Base-by-base conservation (phyloP, 805 yeast species). In the Yamadazyma paraphyllophila region DNA sequence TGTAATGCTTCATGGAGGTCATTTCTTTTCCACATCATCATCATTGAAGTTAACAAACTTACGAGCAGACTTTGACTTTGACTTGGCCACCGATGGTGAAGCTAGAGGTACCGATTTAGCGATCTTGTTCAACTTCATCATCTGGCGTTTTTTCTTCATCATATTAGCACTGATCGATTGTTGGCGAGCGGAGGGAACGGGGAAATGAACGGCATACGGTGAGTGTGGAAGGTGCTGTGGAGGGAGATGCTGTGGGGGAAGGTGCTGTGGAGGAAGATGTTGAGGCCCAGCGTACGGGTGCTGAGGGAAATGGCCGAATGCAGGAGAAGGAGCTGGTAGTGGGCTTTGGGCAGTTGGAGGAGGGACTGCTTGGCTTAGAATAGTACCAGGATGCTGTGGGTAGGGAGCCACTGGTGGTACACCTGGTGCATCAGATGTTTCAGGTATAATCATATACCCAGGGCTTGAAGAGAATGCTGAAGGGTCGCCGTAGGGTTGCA, bases 111-210 rank as follows among this genome's bases (percentile, higher is more conserved):
- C 25, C 9, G 44, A 33, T 16, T 41, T 41, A 15, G 44, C 25
- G 26, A 41, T 34, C 32, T 34, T 42, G 15, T 45, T 50, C 13
- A 51, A 54, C 36, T 45, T 43, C 47, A 55, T 36, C 53, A 65
- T 50, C 47, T 60, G 66, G 13, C 59, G 54, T 44, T 63, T 56
- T 48, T 65, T 66, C 46, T 56, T 54, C 68, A 63, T 63, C 69
- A 65, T 64, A 27, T 59, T 53, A 9, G 65, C 60, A 44, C 66
- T 63, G 13, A 59, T 59, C 11, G 63, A 61, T 41, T 63, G 69
- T 44, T 65, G 71, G 13, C 71, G 52, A 11, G 52, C 38, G 10
- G 46, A 46, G 24, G 45, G 45, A n/a, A 31, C 36, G 5, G 44
- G 48, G 33, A 37, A 40, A 10, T 37, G 43, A 11, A 33, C 12